phyloP scores from a whole-genome alignment of 2,329 filamentous ascomycete genomes.

The Talaromyces rugulosus region DNA sequence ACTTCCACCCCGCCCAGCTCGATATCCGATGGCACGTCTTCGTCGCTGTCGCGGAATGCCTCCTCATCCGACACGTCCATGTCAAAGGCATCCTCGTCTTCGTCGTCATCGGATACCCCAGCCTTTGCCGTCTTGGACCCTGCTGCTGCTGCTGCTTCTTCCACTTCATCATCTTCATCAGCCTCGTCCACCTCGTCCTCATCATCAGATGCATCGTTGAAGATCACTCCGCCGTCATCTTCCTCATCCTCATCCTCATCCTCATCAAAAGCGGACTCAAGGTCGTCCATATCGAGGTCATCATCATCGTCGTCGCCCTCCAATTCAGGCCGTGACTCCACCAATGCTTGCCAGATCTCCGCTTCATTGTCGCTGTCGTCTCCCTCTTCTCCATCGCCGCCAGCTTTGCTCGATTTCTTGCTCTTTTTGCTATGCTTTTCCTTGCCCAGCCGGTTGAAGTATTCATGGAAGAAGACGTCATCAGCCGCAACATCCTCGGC shows the following conservation, averaged over 20 bases:
- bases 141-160: conserved; percentile 20
- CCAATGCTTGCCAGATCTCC: conserved; percentile 88
- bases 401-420: conserved; percentile 45
- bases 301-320: conserved; percentile 59
- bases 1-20: conserved; percentile 42
- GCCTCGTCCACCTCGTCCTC: conserved; percentile 37
- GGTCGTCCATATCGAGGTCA: conserved; percentile 53
- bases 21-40: conserved; percentile 50
- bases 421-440: conserved; percentile 55
- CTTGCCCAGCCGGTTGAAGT: conserved; percentile 76
- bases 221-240: conserved; percentile 41
- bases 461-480: conserved; percentile 97
- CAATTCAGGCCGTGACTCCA: conserved; percentile 72
- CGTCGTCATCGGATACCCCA: conserved; percentile 38
- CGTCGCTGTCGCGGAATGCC: conserved; percentile 50
- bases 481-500: conserved; percentile 82
- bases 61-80: conserved; percentile 45
- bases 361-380: conserved; percentile 64
- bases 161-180: conserved; percentile 29
- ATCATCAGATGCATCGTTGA: conserved; percentile 45
- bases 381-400: conserved; percentile 36
- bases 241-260: conserved; percentile 42
- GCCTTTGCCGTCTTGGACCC: conserved; percentile 10
- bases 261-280: conserved; percentile 50
- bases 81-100: conserved; percentile 53